Conservation (phyloP, 2,329 filamentous ascomycete species). For the Alternaria sp. region DNA sequence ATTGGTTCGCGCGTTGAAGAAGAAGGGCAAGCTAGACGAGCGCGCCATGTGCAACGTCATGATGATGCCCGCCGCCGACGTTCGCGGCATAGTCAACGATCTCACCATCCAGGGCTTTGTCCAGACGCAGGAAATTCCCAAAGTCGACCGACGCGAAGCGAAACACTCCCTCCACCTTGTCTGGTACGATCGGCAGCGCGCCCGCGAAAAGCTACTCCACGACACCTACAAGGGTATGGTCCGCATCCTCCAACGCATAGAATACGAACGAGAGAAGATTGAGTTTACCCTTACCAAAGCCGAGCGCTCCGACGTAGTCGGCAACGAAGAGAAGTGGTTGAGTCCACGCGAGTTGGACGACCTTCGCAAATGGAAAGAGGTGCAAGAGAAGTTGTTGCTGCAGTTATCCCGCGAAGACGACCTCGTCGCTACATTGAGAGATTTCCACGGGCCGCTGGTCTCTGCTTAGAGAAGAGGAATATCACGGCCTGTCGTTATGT, state of each 20-base stretch:
- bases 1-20: conserved; percentile 81
- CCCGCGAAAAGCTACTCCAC: conserved; percentile 73
- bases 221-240: conserved; percentile 91
- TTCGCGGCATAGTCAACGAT: conserved; percentile 81
- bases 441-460: conserved; percentile 55
- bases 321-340: conserved; percentile 81
- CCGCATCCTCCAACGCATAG: conserved; percentile 79
- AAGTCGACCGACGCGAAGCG: conserved; percentile 80
- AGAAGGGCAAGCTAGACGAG: conserved; percentile 93
- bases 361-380: conserved; percentile 67
- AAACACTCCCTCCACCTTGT: conserved; percentile 89
- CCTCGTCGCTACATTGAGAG: conserved; percentile 79
- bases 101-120: conserved; percentile 88
- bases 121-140: conserved; percentile 92
- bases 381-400: conserved; percentile 74
- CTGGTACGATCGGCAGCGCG: conserved; percentile 82
- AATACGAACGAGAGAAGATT: conserved; percentile 75
- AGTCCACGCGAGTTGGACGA: conserved; percentile 74
- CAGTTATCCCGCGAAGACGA: conserved; percentile 85
- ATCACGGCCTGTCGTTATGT: not conserved
- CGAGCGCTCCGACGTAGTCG: conserved; percentile 83
- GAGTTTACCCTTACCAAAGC: conserved; percentile 79
- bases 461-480: conserved; percentile 3
- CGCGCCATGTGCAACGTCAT: conserved; percentile 82
- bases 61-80: conserved; percentile 83